phyloP scores from a whole-genome alignment of 2,329 filamentous ascomycete genomes.

The Botrytis aclada region DNA sequence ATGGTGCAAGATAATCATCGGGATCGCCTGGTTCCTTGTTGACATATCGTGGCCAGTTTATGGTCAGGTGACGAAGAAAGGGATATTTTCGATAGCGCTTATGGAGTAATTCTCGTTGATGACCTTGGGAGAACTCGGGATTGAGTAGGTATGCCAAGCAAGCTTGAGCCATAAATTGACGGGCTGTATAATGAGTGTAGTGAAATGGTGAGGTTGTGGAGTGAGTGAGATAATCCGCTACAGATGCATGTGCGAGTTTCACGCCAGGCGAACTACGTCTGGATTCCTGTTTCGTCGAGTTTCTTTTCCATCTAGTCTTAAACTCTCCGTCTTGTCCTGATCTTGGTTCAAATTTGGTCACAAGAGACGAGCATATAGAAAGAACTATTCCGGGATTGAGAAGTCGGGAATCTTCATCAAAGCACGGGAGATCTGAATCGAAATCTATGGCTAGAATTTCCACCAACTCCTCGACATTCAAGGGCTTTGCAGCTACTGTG shows the following conservation, averaged over 20 bases:
- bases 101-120: neutral
- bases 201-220: slow-evolving; percentile 22
- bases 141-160: slow-evolving; percentile 27
- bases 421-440: slow-evolving; percentile 25
- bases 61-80: slow-evolving; percentile 23
- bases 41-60: slow-evolving; percentile 21
- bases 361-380: slow-evolving; percentile 26
- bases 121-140: slow-evolving; percentile 21
- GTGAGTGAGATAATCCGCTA: slow-evolving; percentile 27
- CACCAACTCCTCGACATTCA: slow-evolving; percentile 32
- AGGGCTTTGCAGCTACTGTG: slow-evolving; percentile 25
- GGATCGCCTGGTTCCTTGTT: slow-evolving; percentile 11
- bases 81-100: slow-evolving; percentile 19
- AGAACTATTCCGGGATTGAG: slow-evolving; percentile 37
- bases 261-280: slow-evolving; percentile 13
- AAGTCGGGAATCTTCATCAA: slow-evolving; percentile 39
- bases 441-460: slow-evolving; percentile 37
- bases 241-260: slow-evolving; percentile 29
- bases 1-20: slow-evolving; percentile 16
- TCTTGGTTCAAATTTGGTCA: slow-evolving; percentile 19
- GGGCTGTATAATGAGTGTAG: slow-evolving; percentile 21
- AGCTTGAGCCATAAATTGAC: slow-evolving; percentile 24
- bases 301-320: neutral
- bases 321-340: neutral
- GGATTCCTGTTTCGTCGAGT: neutral